A percentile compares a stretch with the other conserved stretches of the same genome.
Conservation (phyloP, 1,139 yeast species). For the Geotrichum macrosporum region DNA sequence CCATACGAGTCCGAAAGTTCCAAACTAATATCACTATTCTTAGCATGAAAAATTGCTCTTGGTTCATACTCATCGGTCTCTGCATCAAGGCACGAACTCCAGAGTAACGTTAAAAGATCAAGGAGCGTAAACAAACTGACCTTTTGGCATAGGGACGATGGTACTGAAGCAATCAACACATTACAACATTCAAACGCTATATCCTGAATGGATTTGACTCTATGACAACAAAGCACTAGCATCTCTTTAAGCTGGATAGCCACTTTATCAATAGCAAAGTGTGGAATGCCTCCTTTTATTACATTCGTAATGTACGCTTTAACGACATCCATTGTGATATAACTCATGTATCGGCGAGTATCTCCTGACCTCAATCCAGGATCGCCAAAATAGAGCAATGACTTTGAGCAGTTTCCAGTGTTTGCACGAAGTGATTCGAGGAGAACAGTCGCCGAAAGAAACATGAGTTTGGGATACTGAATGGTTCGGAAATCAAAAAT, state of each 20-base stretch:
- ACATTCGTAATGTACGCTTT: conserved; percentile 52
- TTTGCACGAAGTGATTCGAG: conserved; percentile 75
- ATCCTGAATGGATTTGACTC: conserved; percentile 69
- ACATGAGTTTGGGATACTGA: conserved; percentile 80
- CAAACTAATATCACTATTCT: conserved; percentile 51
- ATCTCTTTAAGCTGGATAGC: conserved; percentile 69
- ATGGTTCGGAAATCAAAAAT: conserved; percentile 45
- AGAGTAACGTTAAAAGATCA: conserved; percentile 72
- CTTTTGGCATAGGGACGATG: conserved; percentile 75
- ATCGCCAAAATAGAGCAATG: conserved; percentile 75
- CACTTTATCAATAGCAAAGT: conserved; percentile 48
- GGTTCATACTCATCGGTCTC: conserved; percentile 85
- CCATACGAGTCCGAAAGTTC: conserved; percentile 71
- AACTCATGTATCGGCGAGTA: conserved; percentile 65
- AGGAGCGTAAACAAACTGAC: conserved; percentile 69
- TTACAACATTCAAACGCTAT: conserved; percentile 81
- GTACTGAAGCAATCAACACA: conserved; percentile 59
- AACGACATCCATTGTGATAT: conserved; percentile 58
- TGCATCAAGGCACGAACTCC: conserved; percentile 81
- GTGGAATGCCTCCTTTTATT: conserved; percentile 46
- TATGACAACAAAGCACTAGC: conserved; percentile 70
- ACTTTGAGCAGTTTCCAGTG: conserved; percentile 74
- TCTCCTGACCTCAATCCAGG: conserved; percentile 73
- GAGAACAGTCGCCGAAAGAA: conserved; percentile 74
- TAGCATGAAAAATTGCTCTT: conserved; percentile 60